Evolutionary conservation across 371 early-diverging fungal species (phyloP).

Genomic region (Rhizopus microsporus): DNA sequence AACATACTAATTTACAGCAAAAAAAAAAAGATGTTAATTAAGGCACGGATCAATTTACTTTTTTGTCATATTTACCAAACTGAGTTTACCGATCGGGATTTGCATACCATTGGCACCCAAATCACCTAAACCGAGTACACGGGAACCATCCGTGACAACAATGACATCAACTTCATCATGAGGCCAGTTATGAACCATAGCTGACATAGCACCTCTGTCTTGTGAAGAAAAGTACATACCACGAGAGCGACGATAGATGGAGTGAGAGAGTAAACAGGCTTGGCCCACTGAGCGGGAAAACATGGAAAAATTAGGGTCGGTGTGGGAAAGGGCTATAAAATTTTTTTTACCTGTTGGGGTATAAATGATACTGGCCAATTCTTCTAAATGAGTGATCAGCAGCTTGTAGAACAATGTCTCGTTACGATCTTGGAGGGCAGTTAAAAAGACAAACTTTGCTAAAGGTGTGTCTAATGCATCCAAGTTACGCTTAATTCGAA

Average conservation of each 20-base stretch:
- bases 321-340: too few relatives aligned
- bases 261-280: constrained; percentile 59
- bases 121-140: constrained; percentile 69
- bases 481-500: constrained; percentile 61
- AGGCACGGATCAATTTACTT: constrained; percentile 1
- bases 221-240: constrained; percentile 67
- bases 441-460: constrained; percentile 59
- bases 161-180: constrained; percentile 64
- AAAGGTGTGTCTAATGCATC: constrained; percentile 59
- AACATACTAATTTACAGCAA: constrained; percentile 43
- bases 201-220: constrained; percentile 63
- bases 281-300: constrained; percentile 32
- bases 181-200: constrained; percentile 62
- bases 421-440: constrained; percentile 59
- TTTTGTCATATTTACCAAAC: constrained; percentile 42
- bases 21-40: constrained; percentile 17
- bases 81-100: constrained; percentile 64
- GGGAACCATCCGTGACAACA: constrained; percentile 71
- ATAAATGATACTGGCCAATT: constrained; percentile 51
- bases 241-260: constrained; percentile 64
- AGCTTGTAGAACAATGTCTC: constrained; percentile 70
- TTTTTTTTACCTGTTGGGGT: constrained; percentile 43
- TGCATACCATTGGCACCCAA: constrained; percentile 75
- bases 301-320: too few relatives aligned
- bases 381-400: constrained; percentile 60